A percentile compares a stretch with the other conserved stretches of the same genome.
These are phyloP conservation scores for Lactifluus rugatus DNA, from an alignment of 768 basidiomycete genomes.

Conservation along the genomic window DNA sequence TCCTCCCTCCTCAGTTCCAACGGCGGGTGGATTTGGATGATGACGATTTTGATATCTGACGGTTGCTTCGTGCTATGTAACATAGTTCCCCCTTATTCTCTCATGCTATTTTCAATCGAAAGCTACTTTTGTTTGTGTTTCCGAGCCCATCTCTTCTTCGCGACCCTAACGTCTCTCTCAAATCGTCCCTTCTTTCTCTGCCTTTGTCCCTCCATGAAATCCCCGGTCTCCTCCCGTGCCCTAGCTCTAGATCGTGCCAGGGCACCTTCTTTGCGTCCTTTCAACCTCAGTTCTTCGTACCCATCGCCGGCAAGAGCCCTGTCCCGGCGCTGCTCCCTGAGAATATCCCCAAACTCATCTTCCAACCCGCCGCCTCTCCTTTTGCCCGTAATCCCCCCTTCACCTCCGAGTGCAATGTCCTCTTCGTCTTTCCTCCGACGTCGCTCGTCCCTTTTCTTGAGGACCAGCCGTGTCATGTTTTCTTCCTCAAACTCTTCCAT, in stretches of 20 bases:
- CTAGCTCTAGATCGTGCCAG: conserved; percentile 48
- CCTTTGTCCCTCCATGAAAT: conserved; percentile 25
- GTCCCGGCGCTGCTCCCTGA: conserved; percentile 44
- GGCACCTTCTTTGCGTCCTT: conserved; percentile 52
- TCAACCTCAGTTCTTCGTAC: conserved; percentile 69
- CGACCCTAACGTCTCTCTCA: conserved; percentile 33
- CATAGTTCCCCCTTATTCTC: not conserved
- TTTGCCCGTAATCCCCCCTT: conserved; percentile 34
- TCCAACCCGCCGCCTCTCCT: conserved; percentile 63
- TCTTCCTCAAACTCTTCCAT: conserved; percentile 90
- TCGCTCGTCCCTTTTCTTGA: conserved; percentile 79
- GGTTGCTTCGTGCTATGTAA: not conserved
- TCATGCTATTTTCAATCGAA: conserved; percentile 3
- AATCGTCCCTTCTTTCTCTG: conserved; percentile 34
- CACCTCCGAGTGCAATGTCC: conserved; percentile 78
- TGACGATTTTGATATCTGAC: conserved; percentile 26
- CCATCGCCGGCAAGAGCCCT: conserved; percentile 48
- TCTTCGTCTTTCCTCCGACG: conserved; percentile 72
- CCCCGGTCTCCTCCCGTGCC: conserved; percentile 25
- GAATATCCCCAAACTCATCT: conserved; percentile 77
- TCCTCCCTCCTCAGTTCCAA: conserved; percentile 15
- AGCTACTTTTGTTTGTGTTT: conserved; percentile 13
- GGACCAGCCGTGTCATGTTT: conserved; percentile 82
- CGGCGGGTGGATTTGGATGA: conserved; percentile 24
- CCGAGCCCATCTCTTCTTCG: conserved; percentile 25